Conservation (phyloP, 2,329 filamentous ascomycete genomes). For the Monilinia vaccinii-corymbosi region DNA sequence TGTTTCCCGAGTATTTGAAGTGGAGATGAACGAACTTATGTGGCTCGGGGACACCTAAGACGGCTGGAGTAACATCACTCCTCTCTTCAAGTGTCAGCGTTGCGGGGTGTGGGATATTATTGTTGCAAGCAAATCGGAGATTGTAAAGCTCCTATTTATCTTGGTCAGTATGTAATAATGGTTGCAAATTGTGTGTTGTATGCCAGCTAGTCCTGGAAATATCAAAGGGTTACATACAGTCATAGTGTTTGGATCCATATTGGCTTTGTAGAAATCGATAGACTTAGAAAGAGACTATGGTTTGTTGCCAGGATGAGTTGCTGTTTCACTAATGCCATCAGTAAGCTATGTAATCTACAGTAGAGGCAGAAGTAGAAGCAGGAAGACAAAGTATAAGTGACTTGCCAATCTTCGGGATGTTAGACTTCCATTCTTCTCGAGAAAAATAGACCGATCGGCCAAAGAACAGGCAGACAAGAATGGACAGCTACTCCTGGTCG, state of each 20-base stretch:
- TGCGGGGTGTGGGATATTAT: not conserved
- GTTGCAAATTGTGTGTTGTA: not conserved
- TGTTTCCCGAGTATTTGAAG: not conserved
- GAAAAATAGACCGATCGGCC: not conserved
- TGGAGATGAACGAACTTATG: not conserved
- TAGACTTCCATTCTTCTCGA: not conserved
- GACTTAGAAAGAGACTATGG: not conserved
- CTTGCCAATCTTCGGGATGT: not conserved
- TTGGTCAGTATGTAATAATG: not conserved
- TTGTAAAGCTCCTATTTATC: not conserved
- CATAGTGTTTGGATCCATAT: not conserved
- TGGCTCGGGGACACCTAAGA: not conserved
- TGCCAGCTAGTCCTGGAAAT: not conserved
- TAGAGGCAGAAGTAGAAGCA: not conserved
- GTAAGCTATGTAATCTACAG: not conserved
- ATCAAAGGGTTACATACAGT: not conserved
- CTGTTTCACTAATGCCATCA: not conserved
- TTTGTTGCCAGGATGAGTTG: not conserved
- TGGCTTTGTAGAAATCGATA: not conserved
- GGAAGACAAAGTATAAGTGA: not conserved
- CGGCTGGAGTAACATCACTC: not conserved
- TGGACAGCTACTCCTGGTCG: not conserved
- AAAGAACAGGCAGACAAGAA: not conserved
- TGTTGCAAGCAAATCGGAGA: not conserved
- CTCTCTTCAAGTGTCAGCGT: not conserved